phyloP scores from a whole-genome alignment of 2,329 filamentous ascomycete genomes.

The Xylariaceae sp. region DNA sequence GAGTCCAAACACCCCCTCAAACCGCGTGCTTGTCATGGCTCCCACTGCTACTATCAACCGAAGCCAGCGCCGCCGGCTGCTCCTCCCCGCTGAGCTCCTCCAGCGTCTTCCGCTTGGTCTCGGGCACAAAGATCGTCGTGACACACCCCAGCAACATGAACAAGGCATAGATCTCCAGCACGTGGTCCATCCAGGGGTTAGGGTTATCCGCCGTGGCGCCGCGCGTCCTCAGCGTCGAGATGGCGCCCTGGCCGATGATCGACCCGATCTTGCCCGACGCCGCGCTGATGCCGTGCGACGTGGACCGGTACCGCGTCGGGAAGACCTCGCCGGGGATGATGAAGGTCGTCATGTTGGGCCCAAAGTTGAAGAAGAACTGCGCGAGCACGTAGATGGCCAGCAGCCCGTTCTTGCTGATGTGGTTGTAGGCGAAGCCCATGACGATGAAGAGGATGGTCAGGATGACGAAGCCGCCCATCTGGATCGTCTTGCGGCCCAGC shows the following conservation, averaged over 20 bases:
- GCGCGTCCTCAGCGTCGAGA: slow-evolving; percentile 47
- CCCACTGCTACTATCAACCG: slow-evolving; percentile 1
- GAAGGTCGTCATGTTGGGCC: slow-evolving; percentile 54
- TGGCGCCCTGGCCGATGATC: slow-evolving; percentile 54
- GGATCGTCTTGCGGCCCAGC: slow-evolving; percentile 73
- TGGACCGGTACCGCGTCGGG: slow-evolving; percentile 53
- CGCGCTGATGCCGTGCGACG: slow-evolving; percentile 54
- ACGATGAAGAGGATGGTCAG: slow-evolving; percentile 53
- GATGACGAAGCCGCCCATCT: slow-evolving; percentile 59
- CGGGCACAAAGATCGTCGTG: slow-evolving; percentile 66
- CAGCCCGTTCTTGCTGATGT: slow-evolving; percentile 47
- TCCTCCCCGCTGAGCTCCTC: slow-evolving; percentile 52
- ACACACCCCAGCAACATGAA: slow-evolving; percentile 73
- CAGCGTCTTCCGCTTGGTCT: slow-evolving; percentile 71
- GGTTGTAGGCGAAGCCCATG: slow-evolving; percentile 60
- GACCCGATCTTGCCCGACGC: slow-evolving; percentile 52
- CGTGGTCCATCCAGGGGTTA: slow-evolving; percentile 69
- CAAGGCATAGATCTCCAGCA: slow-evolving; percentile 68
- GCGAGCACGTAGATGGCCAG: slow-evolving; percentile 51
- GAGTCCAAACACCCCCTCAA: slow-evolving; percentile 1
- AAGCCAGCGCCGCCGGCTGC: slow-evolving; percentile 9
- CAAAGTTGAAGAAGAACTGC: slow-evolving; percentile 59
- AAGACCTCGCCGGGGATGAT: slow-evolving; percentile 54
- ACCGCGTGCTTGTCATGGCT: slow-evolving; percentile 12
- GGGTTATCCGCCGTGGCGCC: slow-evolving; percentile 35